Evolutionary conservation across 176 grass and related monocot genomes (phyloP).

Genomic region (Carex myosuroides): DNA sequence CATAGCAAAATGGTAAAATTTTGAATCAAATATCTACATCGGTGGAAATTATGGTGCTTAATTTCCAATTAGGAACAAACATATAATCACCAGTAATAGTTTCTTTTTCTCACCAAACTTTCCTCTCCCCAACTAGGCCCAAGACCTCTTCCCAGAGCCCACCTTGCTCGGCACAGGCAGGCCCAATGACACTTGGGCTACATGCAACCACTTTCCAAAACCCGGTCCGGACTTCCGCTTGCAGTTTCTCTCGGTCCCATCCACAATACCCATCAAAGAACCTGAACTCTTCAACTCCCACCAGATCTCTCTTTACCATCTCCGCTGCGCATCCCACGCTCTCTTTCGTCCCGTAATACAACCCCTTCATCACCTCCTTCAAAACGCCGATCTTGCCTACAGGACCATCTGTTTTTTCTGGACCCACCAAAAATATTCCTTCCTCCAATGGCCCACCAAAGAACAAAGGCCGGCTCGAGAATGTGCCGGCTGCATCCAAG

Average conservation of each 20-base stretch:
- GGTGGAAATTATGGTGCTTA: background rate
- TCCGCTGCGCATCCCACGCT: constrained; percentile 72
- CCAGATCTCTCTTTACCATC: constrained; percentile 67
- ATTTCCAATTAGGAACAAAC: background rate
- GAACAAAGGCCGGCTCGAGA: constrained; percentile 69
- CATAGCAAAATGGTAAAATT: background rate
- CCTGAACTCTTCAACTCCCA: constrained; percentile 53
- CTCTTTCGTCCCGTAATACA: constrained; percentile 76
- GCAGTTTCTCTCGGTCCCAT: constrained; percentile 66
- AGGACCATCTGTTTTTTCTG: background rate
- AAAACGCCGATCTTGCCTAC: constrained; percentile 58
- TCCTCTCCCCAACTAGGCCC: constrained; percentile 56
- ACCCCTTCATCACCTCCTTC: constrained; percentile 68
- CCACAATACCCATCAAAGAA: constrained; percentile 94
- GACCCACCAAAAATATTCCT: constrained; percentile 63
- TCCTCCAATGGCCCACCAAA: constrained; percentile 82
- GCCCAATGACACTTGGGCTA: constrained; percentile 60
- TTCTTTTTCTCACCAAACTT: constrained; percentile 44
- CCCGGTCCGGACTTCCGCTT: constrained; percentile 53
- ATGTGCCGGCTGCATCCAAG: constrained; percentile 37
- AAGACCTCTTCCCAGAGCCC: constrained; percentile 78
- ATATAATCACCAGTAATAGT: background rate
- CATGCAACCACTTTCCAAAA: constrained; percentile 80
- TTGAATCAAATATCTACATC: constrained; percentile 1
- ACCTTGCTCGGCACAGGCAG: constrained; percentile 26